Evolutionary conservation across 2,329 filamentous ascomycete genomes (phyloP).

Genomic region (Aspergillus amoenus): DNA sequence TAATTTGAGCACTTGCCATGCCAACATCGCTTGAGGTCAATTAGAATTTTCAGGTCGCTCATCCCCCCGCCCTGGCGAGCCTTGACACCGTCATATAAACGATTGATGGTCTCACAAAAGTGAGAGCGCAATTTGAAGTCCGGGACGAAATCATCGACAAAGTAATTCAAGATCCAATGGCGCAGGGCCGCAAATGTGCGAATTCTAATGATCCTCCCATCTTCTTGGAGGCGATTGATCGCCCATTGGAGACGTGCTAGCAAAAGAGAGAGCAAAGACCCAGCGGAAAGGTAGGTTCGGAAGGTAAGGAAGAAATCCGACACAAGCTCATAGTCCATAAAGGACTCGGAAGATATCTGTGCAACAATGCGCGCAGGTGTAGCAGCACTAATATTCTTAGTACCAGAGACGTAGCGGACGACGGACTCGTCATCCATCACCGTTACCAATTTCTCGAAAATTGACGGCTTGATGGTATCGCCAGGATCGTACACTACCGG

Average conservation of each 20-base stretch:
- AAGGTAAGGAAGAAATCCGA: constrained; percentile 98
- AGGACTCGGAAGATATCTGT: constrained; percentile 93
- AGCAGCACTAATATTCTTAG: constrained; percentile 78
- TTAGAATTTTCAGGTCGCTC: constrained; percentile 79
- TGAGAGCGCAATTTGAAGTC: constrained; percentile 70
- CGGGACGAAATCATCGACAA: constrained; percentile 86
- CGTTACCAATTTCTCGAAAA: constrained; percentile 79
- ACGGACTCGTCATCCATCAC: constrained; percentile 79
- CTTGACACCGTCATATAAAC: constrained; percentile 54
- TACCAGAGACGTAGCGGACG: constrained; percentile 73
- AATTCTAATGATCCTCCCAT: constrained; percentile 90
- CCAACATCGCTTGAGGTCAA: constrained; percentile 97
- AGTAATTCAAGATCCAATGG: constrained; percentile 98
- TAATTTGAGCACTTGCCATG: constrained; percentile 83
- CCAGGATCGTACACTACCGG: constrained; percentile 52
- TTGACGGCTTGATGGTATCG: constrained; percentile 60
- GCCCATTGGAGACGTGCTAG: constrained; percentile 87
- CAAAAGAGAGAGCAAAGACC: constrained; percentile 77
- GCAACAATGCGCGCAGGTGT: constrained; percentile 88
- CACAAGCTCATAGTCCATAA: constrained; percentile 93
- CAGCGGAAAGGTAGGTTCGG: constrained; percentile 76
- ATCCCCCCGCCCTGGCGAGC: constrained; percentile 53
- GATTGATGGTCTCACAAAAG: constrained; percentile 81
- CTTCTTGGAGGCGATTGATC: constrained; percentile 73
- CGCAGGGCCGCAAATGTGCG: constrained; percentile 91